A percentile compares a stretch with the other conserved stretches of the same genome.
Evolutionary conservation across 495 filamentous ascomycete genomes (phyloP).

Genomic region (Hypoxylon rickii): DNA sequence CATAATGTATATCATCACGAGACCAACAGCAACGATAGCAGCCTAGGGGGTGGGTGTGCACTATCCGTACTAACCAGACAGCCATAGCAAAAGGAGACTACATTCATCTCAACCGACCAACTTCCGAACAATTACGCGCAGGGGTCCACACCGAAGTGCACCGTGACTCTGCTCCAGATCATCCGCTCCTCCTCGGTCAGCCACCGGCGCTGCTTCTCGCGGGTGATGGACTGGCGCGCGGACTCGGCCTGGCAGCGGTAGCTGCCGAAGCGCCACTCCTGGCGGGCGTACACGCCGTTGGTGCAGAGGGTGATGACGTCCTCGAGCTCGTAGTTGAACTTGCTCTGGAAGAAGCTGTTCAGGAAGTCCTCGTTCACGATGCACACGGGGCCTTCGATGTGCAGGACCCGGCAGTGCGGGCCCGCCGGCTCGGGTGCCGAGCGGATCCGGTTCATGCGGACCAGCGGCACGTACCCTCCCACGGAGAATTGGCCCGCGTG

Average conservation of each 20-base stretch:
- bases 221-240: constrained; percentile 40
- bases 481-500: constrained; percentile 19
- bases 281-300: constrained; percentile 2
- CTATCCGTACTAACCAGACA: no score
- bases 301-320: constrained; percentile 41
- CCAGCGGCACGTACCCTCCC: constrained; percentile 15
- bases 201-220: constrained; percentile 28
- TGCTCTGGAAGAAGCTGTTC: constrained; percentile 40
- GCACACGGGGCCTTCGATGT: constrained; percentile 38
- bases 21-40: no score
- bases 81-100: no score
- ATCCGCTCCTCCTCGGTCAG: not conserved
- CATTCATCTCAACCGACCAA: no score
- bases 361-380: constrained; percentile 40
- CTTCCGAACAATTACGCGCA: constrained; percentile 11
- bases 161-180: constrained; percentile 14
- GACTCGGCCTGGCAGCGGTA: constrained; percentile 49
- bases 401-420: constrained; percentile 37
- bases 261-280: constrained; percentile 50
- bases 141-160: constrained; percentile 27
- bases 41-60: no score
- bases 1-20: no score
- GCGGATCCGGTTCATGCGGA: constrained; percentile 27
- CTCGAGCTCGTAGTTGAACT: constrained; percentile 49
- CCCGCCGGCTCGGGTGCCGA: constrained; percentile 11